Evolutionary conservation across 2,329 filamentous ascomycete genomes (phyloP), one percentile per base, ranked within the genome.

Genomic region (Scedosporium dehoogii): DNA sequence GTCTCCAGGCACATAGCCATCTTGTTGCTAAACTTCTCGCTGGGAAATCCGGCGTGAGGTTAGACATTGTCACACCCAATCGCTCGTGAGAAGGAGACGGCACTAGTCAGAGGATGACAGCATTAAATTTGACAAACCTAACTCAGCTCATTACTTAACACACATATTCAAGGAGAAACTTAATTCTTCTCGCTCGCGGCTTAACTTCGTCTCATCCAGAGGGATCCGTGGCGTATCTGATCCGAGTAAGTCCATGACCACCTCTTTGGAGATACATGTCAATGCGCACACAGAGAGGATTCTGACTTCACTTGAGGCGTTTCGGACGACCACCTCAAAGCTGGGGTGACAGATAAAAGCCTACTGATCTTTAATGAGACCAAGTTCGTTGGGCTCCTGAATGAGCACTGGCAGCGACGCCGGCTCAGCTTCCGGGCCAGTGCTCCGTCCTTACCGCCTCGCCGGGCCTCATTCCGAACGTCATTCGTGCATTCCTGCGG

Each of bases 381-480:
- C 64, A 84, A 84, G 66, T 83, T 84, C 63, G 71, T 76, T 0
- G 79, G 80, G 64, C 73, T 83, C 0, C 75, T 83, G 1, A 73
- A 74, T 6, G 79, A 81, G 1, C 80, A 83, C 58, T 84, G 80
- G 80, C 84, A 81, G 81, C 79, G 79, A 1, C 79, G 81, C 3
- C 72, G 81, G 65, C 75, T 84, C 72, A 81, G 65, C 75, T 84
- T n/a, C 62, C 66, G 0, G 76, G 71, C 25, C 70, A 73, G 27
- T 79, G 75, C 67, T 66, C 70, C 4, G 77, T 84, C 21, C 74
- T 84, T 4, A 81, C 81, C 10, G 80, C 82, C 5, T 83, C 81
- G 7, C 81, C 81, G 0, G 81, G 81, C 0, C 66, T 83, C 3
- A 76, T 84, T 44, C 80, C 80, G 18, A 82, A 72, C 63, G 72